phyloP scores from a whole-genome alignment of 352 stramenopile species.

The Phytophthora multivora region DNA sequence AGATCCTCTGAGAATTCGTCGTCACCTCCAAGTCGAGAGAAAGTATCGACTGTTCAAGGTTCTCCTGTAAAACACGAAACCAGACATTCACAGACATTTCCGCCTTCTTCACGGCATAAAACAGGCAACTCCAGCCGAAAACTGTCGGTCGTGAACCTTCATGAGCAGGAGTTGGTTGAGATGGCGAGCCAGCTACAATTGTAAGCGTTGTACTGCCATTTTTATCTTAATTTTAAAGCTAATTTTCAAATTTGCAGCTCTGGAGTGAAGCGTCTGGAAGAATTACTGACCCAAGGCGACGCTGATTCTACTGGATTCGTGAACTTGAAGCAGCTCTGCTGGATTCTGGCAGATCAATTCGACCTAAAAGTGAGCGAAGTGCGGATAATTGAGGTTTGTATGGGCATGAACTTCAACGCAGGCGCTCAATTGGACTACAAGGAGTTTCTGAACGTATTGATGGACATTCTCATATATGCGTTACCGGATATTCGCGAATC shows the following conservation, averaged over 20 bases:
- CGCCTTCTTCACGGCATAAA: not conserved
- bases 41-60: not conserved
- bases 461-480: conserved; percentile 66
- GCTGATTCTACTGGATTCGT: conserved; percentile 43
- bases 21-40: conserved; percentile 12
- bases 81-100: not conserved
- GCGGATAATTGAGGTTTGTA: conserved; percentile 56
- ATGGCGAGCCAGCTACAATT: conserved; percentile 60
- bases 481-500: conserved; percentile 25
- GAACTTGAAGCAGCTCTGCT: conserved; percentile 55
- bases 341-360: conserved; percentile 43
- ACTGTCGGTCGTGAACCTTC: conserved; percentile 21
- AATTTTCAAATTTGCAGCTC: conserved; percentile 17
- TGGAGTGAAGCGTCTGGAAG: conserved; percentile 54
- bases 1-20: not conserved
- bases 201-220: conserved; percentile 23
- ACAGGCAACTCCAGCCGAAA: not conserved
- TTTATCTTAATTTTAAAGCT: not conserved
- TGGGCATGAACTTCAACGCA: conserved; percentile 66
- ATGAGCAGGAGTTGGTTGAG: conserved; percentile 53
- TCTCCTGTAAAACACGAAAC: conserved; percentile 18
- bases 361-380: conserved; percentile 38
- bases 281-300: conserved; percentile 36
- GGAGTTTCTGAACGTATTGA: conserved; percentile 53
- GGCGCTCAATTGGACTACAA: conserved; percentile 56